Base-by-base conservation (phyloP, 2,329 filamentous ascomycete species). In the Clarireedia paspali region DNA sequence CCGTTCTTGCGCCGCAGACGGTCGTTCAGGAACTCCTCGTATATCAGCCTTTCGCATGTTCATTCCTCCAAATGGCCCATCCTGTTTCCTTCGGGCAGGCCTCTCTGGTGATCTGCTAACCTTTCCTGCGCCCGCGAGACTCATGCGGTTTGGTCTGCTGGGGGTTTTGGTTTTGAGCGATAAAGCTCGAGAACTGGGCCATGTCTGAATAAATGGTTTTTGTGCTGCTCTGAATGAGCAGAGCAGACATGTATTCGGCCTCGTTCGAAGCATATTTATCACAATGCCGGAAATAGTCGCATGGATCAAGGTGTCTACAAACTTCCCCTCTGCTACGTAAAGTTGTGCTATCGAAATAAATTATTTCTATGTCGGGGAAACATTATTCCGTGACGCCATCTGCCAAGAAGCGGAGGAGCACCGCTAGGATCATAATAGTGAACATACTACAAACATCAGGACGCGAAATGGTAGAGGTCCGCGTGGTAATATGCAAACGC, bases 11-110 rank as follows among this genome's bases (percentile, higher is more conserved):
- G 52, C 50, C 24, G 55, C 53, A 20, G 70, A 70, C 47, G 66
- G 67, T 50, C 66, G 62, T 57, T 70, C 65, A 61, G 74, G 70
- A 10, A 69, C 64, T 17, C 72, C 73, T 53, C 71, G 68, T 59
- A 79, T 72, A 10, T 71, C 70, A 12, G 76, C 75, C 39, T 73
- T 68, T 9, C 71, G 81, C 63, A 75, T 70, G 60, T 85, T 85
- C 80, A 83, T 82, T 7, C 74, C 79, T 17, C 75, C 77, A 66
- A 82, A 85, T 2, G 82, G 81, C 5, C 78, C 77, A 60, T 75
- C 73, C 54, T 71, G 70, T 49, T 73, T 72, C 56, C 73, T 71
- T 45, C 70, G 69, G 7, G 67, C 60, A 2, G 73, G 72, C 45
- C 66, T 49, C 9, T 50, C 58, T 34, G 51, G 44, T 17, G 60